Percentiles rank a stretch among this genome's conserved stretches.
phyloP scores from a whole-genome alignment of 306 rosid genomes.

The Boehmeria nivea region DNA sequence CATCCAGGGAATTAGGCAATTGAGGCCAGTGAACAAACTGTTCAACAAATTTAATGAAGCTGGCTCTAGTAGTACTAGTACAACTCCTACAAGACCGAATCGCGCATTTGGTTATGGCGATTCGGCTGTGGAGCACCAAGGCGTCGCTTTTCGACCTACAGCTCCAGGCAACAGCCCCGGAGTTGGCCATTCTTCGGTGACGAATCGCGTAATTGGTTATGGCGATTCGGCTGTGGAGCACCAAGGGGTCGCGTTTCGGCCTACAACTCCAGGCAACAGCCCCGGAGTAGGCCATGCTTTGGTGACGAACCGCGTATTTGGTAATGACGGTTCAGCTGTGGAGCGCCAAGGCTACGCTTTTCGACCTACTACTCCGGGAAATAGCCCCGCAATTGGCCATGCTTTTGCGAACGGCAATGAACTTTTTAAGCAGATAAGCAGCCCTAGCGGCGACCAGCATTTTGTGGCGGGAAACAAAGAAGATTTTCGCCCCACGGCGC shows the following conservation, averaged over 20 bases:
- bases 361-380: conserved; percentile 34
- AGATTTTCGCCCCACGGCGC: conserved; percentile 18
- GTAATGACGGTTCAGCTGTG: too few relatives aligned
- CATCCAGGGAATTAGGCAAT: conserved; percentile 19
- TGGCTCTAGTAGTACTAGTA: too few relatives aligned
- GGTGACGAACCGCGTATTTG: too few relatives aligned
- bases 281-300: conserved; percentile 19
- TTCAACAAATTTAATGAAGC: too few relatives aligned
- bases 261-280: conserved; percentile 37
- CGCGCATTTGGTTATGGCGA: too few relatives aligned
- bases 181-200: conserved; percentile 7
- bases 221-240: not conserved
- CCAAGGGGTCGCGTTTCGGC: not conserved
- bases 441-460: not conserved
- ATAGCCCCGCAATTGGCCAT: conserved; percentile 22
- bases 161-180: conserved; percentile 37
- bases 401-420: not conserved
- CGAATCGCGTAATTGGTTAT: too few relatives aligned
- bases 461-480: conserved; percentile 1
- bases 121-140: not conserved
- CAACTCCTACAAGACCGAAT: too few relatives aligned
- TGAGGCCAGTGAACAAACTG: conserved; percentile 8
- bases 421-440: not conserved
- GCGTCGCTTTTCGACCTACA: not conserved
- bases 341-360: not conserved